Conservation (phyloP, 2,329 filamentous ascomycete genomes). For the Hypoxylon sp. region DNA sequence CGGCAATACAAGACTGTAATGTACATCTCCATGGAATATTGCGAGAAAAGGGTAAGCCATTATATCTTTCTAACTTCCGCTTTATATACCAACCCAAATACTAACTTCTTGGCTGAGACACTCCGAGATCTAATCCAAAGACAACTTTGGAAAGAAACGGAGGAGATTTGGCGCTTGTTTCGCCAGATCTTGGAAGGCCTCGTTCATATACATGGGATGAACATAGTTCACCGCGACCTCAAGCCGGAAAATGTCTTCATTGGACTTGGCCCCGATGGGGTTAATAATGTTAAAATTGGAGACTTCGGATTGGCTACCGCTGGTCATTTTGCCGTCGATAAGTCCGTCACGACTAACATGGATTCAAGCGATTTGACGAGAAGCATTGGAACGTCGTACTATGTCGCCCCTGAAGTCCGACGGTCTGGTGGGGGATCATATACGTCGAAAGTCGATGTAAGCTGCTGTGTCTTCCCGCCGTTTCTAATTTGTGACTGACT, state of each 20-base stretch:
- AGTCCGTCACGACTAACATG: conserved; percentile 56
- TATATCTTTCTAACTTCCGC: background rate
- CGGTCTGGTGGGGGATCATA: conserved; percentile 82
- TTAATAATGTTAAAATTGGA: conserved; percentile 93
- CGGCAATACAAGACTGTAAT: conserved; percentile 77
- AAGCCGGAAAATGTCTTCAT: conserved; percentile 99
- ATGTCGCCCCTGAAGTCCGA: conserved; percentile 92
- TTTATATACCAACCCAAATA: conserved; percentile 1
- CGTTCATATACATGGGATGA: conserved; percentile 87
- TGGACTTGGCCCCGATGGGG: conserved; percentile 73
- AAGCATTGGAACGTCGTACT: conserved; percentile 84
- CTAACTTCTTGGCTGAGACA: conserved; percentile 65
- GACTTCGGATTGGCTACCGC: conserved; percentile 96
- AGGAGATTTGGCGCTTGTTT: conserved; percentile 91
- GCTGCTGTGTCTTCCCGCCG: conserved; percentile 49
- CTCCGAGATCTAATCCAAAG: conserved; percentile 87
- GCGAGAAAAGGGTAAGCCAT: conserved; percentile 80
- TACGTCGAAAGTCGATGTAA: conserved; percentile 90
- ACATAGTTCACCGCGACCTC: conserved; percentile 94
- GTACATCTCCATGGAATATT: conserved; percentile 99
- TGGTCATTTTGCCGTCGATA: conserved; percentile 79
- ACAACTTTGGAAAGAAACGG: conserved; percentile 77
- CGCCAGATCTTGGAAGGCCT: conserved; percentile 92
- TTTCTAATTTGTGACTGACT: conserved; percentile 17
- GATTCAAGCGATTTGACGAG: conserved; percentile 76